Base-by-base conservation (phyloP, 2,329 filamentous ascomycete genomes). In the Plectosphaerella plurivora region DNA sequence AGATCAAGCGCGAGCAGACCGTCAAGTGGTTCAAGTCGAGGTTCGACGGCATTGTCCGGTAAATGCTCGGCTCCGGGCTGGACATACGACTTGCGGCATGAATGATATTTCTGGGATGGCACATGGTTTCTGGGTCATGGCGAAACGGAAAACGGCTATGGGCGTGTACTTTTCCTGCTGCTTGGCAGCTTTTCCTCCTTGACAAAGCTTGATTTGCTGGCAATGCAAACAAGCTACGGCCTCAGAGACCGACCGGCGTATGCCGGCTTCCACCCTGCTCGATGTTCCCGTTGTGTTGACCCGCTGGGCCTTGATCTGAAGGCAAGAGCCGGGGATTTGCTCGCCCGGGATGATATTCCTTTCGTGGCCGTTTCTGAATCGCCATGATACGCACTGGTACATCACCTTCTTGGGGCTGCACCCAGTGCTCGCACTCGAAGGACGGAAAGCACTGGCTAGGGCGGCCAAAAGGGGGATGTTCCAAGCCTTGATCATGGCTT, bases 41-140 rank as follows among this genome's bases (percentile, higher is more conserved):
- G 78, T 97, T 96, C 86, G 91, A 97, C 75, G 94, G 93, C 74
- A 97, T 97, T 74, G 91, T 99, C 81, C 88, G 94, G 83, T 97
- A 96, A 90, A 86, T 69, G 71, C 63, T 60, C 59, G 58, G 28
- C 11, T 33, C 7, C 28, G 28, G 28, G 28, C 28, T 33, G 28
- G 28, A 33, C 28, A 33, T 12, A 33, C 28, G 28, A 33, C 4
- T 33, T 46, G 10, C 44, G 25, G 41, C 42, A 24, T 47, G 47
- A 44, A 49, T 45, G 33, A 55, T 18, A 48, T 51, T 47, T 55
- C 52, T 47, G 53, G 53, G 59, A 55, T 45, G 55, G 53, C 50
- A 53, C 53, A 56, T 58, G 56, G 53, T 54, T 57, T 58, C 55
- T 52, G 51, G 61, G 63, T 58, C 52, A 64, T 58, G 68, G 67